Percentiles rank a stretch among this genome's conserved stretches.
phyloP scores from a whole-genome alignment of 495 filamentous ascomycete genomes.

The Penicillium crystallinum region DNA sequence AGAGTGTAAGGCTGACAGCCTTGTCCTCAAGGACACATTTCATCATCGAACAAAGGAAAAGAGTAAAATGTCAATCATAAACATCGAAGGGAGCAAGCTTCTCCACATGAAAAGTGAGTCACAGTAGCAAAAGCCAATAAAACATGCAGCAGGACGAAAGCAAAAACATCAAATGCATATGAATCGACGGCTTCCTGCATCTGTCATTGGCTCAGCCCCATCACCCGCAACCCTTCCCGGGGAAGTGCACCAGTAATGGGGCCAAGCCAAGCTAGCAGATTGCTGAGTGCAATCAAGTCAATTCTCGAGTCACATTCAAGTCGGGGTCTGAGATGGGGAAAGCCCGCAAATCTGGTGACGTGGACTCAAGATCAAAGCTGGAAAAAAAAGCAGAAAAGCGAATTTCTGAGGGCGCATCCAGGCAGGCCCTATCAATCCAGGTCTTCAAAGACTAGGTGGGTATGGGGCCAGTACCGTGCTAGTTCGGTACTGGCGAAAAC shows the following conservation, averaged over 20 bases:
- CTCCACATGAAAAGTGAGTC: constrained; percentile 17
- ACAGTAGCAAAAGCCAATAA: constrained; percentile 15
- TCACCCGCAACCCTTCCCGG: background rate
- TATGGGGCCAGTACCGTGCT: background rate
- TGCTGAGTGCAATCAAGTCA: constrained; percentile 1
- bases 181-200: constrained; percentile 3
- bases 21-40: background rate
- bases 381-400: background rate
- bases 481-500: constrained; percentile 7
- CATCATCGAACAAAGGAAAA: constrained; percentile 2
- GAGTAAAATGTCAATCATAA: background rate
- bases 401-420: constrained; percentile 17
- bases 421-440: constrained; percentile 14
- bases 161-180: constrained; percentile 12
- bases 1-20: constrained; percentile 2
- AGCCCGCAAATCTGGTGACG: background rate
- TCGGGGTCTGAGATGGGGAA: constrained; percentile 1
- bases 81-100: background rate
- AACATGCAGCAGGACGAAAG: background rate
- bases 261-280: constrained; percentile 7
- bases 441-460: background rate
- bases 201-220: constrained; percentile 13
- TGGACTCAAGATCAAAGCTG: background rate
- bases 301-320: constrained; percentile 1
- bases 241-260: constrained; percentile 12